Base-by-base conservation (phyloP, 768 basidiomycete genomes). In the Tylopilus intermedius region DNA sequence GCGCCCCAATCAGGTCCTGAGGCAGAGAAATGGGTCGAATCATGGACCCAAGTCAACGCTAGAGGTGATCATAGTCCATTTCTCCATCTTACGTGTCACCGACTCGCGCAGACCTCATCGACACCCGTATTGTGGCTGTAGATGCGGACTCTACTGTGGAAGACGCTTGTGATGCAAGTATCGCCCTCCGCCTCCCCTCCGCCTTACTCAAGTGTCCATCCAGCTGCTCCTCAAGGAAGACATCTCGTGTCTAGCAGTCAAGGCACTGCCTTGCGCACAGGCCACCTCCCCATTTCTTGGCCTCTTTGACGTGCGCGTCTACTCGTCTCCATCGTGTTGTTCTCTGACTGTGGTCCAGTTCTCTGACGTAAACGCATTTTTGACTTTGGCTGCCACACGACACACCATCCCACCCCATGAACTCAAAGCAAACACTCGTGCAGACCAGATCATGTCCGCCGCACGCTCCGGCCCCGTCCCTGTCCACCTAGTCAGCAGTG, bases 361-460 rank as follows among this genome's bases (percentile, higher is more conserved):
- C 59, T 83, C 89, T 15, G 90, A 92, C 63, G 86, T 91, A 10
- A 92, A 92, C 63, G 87, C 90, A n/a, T 92, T 91, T 63, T 69
- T 92, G 54, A 88, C 87, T 3, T 73, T 92, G 43, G 90, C 90
- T 9, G 88, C 90, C 7, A 90, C 87, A 4, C 73, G 83, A 42
- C 88, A 90, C 62, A 86, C 83, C 3, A 74, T 86, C 38, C 67
- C 72, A 22, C 74, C 77, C 0, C 83, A 84, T n/a, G 79, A 84
- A 45, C 65, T 86, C 15, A 74, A 75, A 30, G 80, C 77, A 5
- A 79, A 83, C 56, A 69, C 79, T 1, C 80, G 84, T 3, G 76
- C 82, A 22, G 77, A 82, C 54, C 79, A 84, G 51, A 91, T 92
- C 51, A 75, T 90, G 29, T 74, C 77, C 33, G 89, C 89, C 10